phyloP scores from a whole-genome alignment of 805 yeast species.

The Nakazawaea peltata region DNA sequence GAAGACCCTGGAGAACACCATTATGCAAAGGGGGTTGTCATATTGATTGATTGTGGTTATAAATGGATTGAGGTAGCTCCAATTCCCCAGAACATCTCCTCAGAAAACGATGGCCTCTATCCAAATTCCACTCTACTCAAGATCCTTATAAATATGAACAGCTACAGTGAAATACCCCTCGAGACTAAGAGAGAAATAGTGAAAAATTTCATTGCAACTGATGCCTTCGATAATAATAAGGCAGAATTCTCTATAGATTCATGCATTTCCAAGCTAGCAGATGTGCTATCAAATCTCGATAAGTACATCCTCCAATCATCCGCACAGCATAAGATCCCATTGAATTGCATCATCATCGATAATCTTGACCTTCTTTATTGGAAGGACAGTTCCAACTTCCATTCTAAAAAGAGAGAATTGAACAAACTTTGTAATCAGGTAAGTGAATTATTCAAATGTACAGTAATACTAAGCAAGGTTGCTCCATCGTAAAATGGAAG shows the following conservation, averaged over 20 bases:
- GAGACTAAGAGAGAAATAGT: not conserved
- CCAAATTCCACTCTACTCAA: slow-evolving; percentile 3
- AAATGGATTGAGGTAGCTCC: slow-evolving; percentile 2
- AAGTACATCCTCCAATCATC: not conserved
- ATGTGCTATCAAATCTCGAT: not conserved
- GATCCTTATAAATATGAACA: slow-evolving; percentile 1
- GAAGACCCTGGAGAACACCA: not conserved
- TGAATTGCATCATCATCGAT: slow-evolving; percentile 6
- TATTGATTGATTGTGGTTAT: slow-evolving; percentile 6
- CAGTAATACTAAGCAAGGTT: not conserved
- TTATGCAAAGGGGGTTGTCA: slow-evolving; percentile 3
- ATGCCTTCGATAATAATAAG: not conserved
- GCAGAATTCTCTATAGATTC: not conserved
- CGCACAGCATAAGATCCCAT: no score
- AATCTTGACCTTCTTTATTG: slow-evolving; percentile 3
- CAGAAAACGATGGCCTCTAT: no score
- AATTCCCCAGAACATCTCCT: no score
- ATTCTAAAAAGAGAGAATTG: not conserved
- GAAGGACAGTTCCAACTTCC: not conserved
- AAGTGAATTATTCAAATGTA: not conserved
- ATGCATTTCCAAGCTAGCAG: not conserved
- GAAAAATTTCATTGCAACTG: slow-evolving; percentile 1
- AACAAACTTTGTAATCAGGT: not conserved
- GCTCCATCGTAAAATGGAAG: not conserved
- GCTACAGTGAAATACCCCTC: not conserved